Base-by-base conservation (phyloP, 257 asterid species). In the Parsonsia alboflavescens region DNA sequence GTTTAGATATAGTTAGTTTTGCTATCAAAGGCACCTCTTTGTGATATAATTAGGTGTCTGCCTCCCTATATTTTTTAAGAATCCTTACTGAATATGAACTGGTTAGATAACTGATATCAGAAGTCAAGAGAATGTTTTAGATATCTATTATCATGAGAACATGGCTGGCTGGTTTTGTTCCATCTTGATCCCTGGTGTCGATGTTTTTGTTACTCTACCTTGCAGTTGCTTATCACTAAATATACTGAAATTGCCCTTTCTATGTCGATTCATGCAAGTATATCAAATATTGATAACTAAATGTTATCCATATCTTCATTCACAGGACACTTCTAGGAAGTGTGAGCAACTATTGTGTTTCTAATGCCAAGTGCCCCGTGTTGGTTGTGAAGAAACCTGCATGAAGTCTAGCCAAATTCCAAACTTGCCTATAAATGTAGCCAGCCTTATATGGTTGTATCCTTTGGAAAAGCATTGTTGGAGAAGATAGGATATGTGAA, bases 271-370 rank as follows among this genome's bases (percentile, higher is more conserved):
- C 58, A 52, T 52, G 28, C 3, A 5, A 6, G 5, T 19, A 17
- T 19, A 2, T 17, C 24, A 7, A 54, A 7, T 10, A n/a, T 41
- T 56, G 11, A 13, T 56, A 6, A 33, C 2, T 65, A 0, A 72
- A 10, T 0, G 12, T 53, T 22, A 50, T 46, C 24, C 0, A 36
- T 5, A 13, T 30, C 48, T 41, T 54, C 17, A 33, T 52, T 54
- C 45, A 39, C 79, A 57, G 75, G 70, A 58, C 45, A 59, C 10
- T 68, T 28, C 62, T 76, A 63, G 91, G 96, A 74, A 88, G 93
- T 73, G 89, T 86, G 68, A 82, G 89, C 86, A 85, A 85, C 78
- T 85, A 85, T 49, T 85, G 96, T 76, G 86, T 84, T 44, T 79
- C 83, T 74, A 86, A 83, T 75, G 90, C 93, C 78, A 83, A 79